Evolutionary conservation across 176 grass and related monocot species (phyloP).

Genomic region (Lolium rigidum): DNA sequence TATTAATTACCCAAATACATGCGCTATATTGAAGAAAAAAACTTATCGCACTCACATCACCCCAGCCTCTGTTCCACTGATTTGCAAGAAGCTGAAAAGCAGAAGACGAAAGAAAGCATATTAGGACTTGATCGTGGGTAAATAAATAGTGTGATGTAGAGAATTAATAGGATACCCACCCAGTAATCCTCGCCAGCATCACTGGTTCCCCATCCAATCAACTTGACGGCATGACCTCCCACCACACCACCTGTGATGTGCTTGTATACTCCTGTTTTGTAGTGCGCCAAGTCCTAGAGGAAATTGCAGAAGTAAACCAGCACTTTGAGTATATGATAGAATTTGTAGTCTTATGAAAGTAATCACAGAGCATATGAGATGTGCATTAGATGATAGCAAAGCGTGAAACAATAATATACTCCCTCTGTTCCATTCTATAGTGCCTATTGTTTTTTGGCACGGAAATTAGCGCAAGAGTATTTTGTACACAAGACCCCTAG

Average conservation of each 20-base stretch:
- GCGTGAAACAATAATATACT: neutral
- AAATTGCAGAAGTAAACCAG: slow-evolving; percentile 33
- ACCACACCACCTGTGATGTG: slow-evolving; percentile 73
- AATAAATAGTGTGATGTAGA: slow-evolving; percentile 22
- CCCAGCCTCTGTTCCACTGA: slow-evolving; percentile 96
- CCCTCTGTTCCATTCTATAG: too few species aligned
- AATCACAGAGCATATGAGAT: slow-evolving; percentile 36
- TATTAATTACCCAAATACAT: neutral
- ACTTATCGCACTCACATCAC: slow-evolving; percentile 66
- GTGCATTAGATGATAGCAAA: slow-evolving; percentile 37
- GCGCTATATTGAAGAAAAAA: neutral
- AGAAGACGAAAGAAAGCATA: slow-evolving; percentile 16
- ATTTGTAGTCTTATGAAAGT: slow-evolving; percentile 7
- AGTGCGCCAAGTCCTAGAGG: slow-evolving; percentile 88
- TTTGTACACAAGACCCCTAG: too few species aligned
- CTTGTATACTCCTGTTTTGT: slow-evolving; percentile 96
- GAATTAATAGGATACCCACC: slow-evolving; percentile 71
- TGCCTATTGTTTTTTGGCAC: too few species aligned
- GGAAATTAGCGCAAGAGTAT: too few species aligned
- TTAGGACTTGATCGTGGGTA: neutral
- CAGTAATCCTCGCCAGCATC: slow-evolving; percentile 92
- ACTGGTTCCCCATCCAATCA: slow-evolving; percentile 95
- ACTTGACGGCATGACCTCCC: slow-evolving; percentile 91
- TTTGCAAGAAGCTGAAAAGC: slow-evolving; percentile 90
- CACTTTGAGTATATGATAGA: neutral